These are phyloP conservation scores for Starmera caribaea DNA, from an alignment of 805 yeast genomes.

Conservation along the genomic window DNA sequence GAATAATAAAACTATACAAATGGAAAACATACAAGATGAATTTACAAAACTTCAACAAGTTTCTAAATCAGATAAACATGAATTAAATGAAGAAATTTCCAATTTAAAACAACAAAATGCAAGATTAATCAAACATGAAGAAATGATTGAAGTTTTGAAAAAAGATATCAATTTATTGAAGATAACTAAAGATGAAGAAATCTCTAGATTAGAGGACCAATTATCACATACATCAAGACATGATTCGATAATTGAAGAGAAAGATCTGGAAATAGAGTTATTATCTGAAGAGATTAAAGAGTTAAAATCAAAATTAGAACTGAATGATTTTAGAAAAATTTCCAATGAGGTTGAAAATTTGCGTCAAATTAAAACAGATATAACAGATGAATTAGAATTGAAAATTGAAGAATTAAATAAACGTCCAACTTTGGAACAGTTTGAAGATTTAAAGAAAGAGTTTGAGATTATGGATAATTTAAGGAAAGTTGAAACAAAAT, in stretches of 20 bases:
- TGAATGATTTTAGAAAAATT: conserved; percentile 2
- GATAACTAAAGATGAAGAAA: neutral
- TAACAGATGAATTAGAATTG: conserved; percentile 18
- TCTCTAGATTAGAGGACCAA: neutral
- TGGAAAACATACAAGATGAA: neutral
- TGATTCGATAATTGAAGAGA: conserved; percentile 9
- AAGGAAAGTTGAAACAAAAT: conserved; percentile 19
- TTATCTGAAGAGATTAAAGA: conserved; percentile 13
- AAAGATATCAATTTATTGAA: neutral
- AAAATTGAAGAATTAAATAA: conserved; percentile 13
- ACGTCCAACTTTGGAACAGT: neutral
- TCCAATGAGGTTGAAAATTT: conserved; percentile 10
- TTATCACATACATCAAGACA: too few relatives aligned
- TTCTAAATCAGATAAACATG: neutral
- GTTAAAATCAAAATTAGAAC: conserved; percentile 6
- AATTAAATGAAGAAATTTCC: neutral
- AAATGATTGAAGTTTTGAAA: neutral
- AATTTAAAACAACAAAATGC: neutral
- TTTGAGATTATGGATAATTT: conserved; percentile 22
- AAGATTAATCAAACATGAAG: neutral
- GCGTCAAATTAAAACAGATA: conserved; percentile 24
- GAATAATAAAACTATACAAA: neutral
- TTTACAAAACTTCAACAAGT: neutral
- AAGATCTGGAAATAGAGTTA: conserved; percentile 13
- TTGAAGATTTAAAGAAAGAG: conserved; percentile 6